Conservation (phyloP, 139 green algal genomes). For the Micromonas commoda region DNA sequence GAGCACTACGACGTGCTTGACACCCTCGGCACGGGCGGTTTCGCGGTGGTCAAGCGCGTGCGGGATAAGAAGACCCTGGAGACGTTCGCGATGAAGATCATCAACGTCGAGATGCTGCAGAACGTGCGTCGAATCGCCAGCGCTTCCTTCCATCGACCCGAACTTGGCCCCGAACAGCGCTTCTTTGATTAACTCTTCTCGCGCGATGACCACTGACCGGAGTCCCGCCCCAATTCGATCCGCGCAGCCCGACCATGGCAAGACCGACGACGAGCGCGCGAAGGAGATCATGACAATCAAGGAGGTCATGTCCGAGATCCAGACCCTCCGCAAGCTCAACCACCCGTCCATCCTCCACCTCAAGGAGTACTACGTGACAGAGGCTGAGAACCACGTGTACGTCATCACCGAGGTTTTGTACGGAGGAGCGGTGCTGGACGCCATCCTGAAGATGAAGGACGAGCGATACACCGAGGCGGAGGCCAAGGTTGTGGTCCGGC, state of each 20-base stretch:
- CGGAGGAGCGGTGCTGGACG: constrained; percentile 32
- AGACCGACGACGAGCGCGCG: background rate
- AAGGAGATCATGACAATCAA: background rate
- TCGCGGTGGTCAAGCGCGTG: background rate
- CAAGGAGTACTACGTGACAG: background rate
- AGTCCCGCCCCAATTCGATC: too few species aligned
- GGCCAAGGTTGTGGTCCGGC: constrained; percentile 19
- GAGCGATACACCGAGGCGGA: constrained; percentile 29
- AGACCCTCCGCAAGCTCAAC: constrained; percentile 29
- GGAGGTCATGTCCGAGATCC: background rate
- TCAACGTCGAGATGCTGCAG: background rate
- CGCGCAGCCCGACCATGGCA: background rate
- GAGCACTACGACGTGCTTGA: constrained; percentile 1
- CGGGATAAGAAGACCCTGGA: background rate
- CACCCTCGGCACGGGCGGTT: constrained; percentile 3
- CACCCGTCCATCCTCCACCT: constrained; percentile 8
- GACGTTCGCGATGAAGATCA: constrained; percentile 22
- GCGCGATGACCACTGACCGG: too few species aligned
- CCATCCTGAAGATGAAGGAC: constrained; percentile 23
- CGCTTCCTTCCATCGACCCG: too few species aligned
- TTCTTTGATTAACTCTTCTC: too few species aligned
- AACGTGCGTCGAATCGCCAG: too few species aligned
- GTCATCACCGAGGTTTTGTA: constrained; percentile 38
- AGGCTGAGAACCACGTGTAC: constrained; percentile 23
- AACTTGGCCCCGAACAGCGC: too few species aligned